Conservation (phyloP, 2,329 filamentous ascomycete species). For the Penicillium digitatum region DNA sequence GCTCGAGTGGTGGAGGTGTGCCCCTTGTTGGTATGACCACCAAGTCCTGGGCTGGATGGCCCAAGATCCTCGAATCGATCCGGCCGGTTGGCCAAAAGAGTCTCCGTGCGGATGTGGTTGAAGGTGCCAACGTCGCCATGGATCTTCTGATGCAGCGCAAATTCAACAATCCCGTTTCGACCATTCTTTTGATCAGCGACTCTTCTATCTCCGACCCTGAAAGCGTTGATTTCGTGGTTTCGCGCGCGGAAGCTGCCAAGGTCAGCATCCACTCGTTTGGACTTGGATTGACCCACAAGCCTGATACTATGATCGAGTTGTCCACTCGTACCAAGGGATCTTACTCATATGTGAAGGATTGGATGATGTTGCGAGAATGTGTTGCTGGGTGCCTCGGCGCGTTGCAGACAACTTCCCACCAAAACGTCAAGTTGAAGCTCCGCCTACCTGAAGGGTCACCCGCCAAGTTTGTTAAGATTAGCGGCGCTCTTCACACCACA, state of each 20-base stretch:
- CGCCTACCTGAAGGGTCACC: slow-evolving; percentile 92
- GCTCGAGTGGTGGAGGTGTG: slow-evolving; percentile 86
- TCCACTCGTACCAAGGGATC: slow-evolving; percentile 94
- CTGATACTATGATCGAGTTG: slow-evolving; percentile 96
- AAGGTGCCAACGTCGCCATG: slow-evolving; percentile 97
- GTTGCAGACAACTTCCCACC: slow-evolving; percentile 91
- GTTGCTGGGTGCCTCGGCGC: slow-evolving; percentile 88
- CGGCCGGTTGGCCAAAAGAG: slow-evolving; percentile 95
- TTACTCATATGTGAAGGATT: slow-evolving; percentile 98
- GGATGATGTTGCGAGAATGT: slow-evolving; percentile 99
- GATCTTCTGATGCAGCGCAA: slow-evolving; percentile 97
- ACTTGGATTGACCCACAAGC: slow-evolving; percentile 93
- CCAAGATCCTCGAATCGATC: slow-evolving; percentile 78
- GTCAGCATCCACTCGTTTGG: slow-evolving; percentile 97
- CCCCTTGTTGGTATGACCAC: slow-evolving; percentile 98
- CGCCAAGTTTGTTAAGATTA: slow-evolving; percentile 98
- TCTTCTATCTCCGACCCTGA: slow-evolving; percentile 91
- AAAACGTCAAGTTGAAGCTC: slow-evolving; percentile 94
- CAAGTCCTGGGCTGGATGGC: slow-evolving; percentile 90
- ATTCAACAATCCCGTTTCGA: slow-evolving; percentile 89
- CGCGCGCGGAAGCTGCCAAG: slow-evolving; percentile 92
- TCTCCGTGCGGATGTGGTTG: slow-evolving; percentile 90
- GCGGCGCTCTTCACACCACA: slow-evolving; percentile 89
- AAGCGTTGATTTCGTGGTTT: slow-evolving; percentile 96
- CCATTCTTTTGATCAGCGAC: slow-evolving; percentile 95